Percentiles rank a stretch among this genome's conserved stretches.
Evolutionary conservation across 352 stramenopile species (phyloP).

Genomic region (Saprolegnia diclina): DNA sequence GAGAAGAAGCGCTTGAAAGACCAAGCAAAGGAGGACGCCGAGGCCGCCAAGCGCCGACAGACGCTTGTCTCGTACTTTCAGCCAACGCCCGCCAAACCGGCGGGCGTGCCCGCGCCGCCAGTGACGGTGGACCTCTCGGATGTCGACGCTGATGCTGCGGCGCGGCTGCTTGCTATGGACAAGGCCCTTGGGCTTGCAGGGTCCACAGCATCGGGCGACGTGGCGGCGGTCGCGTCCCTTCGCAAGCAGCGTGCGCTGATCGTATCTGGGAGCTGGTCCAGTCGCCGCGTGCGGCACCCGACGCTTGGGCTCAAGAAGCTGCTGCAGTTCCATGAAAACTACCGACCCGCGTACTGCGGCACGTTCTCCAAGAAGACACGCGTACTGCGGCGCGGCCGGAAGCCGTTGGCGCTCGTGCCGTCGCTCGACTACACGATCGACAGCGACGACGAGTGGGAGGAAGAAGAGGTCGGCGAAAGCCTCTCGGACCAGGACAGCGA

Average conservation of each 20-base stretch:
- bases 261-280: constrained; percentile 40
- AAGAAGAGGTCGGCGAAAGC: constrained; percentile 81
- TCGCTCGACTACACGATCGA: constrained; percentile 77
- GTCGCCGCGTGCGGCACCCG: constrained; percentile 43
- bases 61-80: constrained; percentile 59
- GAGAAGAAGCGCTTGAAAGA: constrained; percentile 47
- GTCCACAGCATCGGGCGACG: not conserved
- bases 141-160: not conserved
- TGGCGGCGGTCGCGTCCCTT: not conserved
- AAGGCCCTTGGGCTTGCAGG: not conserved
- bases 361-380: constrained; percentile 56
- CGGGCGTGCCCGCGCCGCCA: not conserved
- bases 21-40: constrained; percentile 23
- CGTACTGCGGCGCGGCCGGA: constrained; percentile 55
- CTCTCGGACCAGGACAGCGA: constrained; percentile 59
- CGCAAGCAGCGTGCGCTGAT: not conserved
- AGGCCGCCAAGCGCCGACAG: constrained; percentile 52
- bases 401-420: constrained; percentile 50
- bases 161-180: not conserved
- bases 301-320: constrained; percentile 77
- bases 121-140: not conserved
- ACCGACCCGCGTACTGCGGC: constrained; percentile 70
- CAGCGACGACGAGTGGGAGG: constrained; percentile 85
- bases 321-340: constrained; percentile 82
- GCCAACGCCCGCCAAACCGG: constrained; percentile 19